These are phyloP conservation scores for Nannochloropsis granulata DNA, from an alignment of 108 stramenopile genomes.

Conservation along the genomic window DNA sequence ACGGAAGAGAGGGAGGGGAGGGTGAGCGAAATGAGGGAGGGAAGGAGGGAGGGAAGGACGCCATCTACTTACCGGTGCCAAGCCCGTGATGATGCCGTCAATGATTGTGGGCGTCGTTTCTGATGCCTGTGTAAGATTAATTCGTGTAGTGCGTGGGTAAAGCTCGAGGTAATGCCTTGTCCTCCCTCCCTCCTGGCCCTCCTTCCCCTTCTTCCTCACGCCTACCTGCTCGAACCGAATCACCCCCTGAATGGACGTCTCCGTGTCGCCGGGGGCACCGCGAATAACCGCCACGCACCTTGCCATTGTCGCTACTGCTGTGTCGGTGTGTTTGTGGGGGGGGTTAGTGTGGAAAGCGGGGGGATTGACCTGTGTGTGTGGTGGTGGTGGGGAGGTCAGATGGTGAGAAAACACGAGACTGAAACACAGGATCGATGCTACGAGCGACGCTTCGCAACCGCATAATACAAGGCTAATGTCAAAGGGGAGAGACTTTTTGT, in stretches of 20 bases:
- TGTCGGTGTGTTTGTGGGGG: too few relatives aligned
- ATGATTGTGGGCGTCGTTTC: constrained; percentile 54
- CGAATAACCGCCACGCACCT: background rate
- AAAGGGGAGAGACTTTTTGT: too few relatives aligned
- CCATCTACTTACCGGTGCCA: constrained; percentile 40
- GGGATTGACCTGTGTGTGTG: too few relatives aligned
- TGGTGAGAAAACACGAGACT: too few relatives aligned
- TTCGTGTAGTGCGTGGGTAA: too few relatives aligned
- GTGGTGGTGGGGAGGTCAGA: too few relatives aligned
- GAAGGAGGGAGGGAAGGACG: background rate
- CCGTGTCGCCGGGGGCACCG: background rate
- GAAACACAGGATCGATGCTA: too few relatives aligned
- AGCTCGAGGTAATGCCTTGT: too few relatives aligned
- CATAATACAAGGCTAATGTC: too few relatives aligned
- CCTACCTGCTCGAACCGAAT: background rate
- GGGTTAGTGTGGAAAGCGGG: too few relatives aligned
- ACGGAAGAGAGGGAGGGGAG: background rate
- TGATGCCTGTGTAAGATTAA: constrained; percentile 47
- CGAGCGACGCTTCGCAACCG: too few relatives aligned
- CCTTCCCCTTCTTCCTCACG: background rate
- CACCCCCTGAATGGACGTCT: background rate
- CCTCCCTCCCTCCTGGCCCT: too few relatives aligned
- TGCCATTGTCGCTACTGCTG: background rate
- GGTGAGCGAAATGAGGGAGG: background rate
- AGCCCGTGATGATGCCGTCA: constrained; percentile 46